Conservation (phyloP, 768 basidiomycete genomes). For the Lactarius tabidus region DNA sequence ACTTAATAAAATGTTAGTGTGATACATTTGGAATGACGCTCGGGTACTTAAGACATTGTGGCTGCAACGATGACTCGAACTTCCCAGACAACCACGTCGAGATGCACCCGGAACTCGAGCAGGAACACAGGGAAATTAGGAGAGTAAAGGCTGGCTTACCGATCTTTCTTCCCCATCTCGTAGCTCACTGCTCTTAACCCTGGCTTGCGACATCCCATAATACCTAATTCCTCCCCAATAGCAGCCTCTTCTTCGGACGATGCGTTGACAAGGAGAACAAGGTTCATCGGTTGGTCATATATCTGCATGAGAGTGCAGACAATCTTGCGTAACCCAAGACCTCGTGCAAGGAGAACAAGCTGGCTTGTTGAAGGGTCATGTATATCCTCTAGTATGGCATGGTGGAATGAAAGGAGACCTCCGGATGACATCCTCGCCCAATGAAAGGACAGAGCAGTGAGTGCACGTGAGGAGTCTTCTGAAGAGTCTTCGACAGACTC, state of each 20-base stretch:
- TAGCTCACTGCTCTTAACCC: constrained; percentile 79
- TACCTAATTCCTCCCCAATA: constrained; percentile 87
- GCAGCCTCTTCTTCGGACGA: constrained; percentile 83
- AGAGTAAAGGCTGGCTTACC: constrained; percentile 44
- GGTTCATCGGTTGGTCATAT: constrained; percentile 80
- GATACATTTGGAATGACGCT: not conserved
- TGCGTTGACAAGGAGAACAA: constrained; percentile 83
- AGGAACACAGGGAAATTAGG: not conserved
- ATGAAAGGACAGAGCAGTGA: not conserved
- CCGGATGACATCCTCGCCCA: constrained; percentile 18
- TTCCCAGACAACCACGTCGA: not conserved
- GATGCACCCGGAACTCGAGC: not conserved
- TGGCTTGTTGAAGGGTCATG: constrained; percentile 74
- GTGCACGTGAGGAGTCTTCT: not conserved
- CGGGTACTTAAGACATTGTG: not conserved
- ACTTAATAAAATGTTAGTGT: constrained; percentile 33
- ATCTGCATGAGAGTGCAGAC: constrained; percentile 88
- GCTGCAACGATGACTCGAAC: not conserved
- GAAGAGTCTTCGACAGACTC: too few species aligned
- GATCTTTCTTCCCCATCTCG: constrained; percentile 73
- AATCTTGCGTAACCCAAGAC: constrained; percentile 80
- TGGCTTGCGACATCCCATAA: constrained; percentile 86
- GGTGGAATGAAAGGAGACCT: constrained; percentile 58
- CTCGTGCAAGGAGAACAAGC: constrained; percentile 78
- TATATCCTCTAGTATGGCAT: constrained; percentile 58